Evolutionary conservation across 1,284 basidiomycete species (phyloP).

Genomic region (Coniophora puteana): DNA sequence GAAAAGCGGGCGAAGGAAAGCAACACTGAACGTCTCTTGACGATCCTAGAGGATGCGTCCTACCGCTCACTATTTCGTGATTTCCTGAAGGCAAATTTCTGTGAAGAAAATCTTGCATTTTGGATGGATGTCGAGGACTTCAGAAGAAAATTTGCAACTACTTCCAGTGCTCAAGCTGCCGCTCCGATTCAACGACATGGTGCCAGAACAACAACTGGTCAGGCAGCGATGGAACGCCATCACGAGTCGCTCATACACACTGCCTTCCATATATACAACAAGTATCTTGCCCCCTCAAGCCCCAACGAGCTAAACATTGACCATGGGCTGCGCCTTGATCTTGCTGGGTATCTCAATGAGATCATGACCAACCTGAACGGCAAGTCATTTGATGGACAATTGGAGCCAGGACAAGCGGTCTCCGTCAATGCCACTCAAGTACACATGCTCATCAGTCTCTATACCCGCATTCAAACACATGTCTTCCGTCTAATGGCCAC

Average conservation of each 20-base stretch:
- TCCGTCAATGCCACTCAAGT: conserved; percentile 91
- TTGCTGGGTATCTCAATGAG: conserved; percentile 89
- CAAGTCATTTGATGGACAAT: conserved; percentile 71
- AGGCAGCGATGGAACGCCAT: conserved; percentile 94
- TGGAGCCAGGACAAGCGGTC: conserved; percentile 74
- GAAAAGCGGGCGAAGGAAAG: conserved; percentile 65
- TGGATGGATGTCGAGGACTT: conserved; percentile 98
- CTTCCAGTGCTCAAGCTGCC: conserved; percentile 83
- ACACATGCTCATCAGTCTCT: conserved; percentile 89
- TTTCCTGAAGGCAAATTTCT: conserved; percentile 91
- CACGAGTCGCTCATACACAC: conserved; percentile 94
- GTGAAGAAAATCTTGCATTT: conserved; percentile 97
- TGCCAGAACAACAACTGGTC: conserved; percentile 59
- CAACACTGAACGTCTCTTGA: conserved; percentile 87
- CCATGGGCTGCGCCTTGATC: conserved; percentile 91
- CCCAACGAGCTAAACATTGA: conserved; percentile 98
- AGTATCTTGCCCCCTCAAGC: conserved; percentile 92
- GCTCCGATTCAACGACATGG: conserved; percentile 33
- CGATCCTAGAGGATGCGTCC: conserved; percentile 92
- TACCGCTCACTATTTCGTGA: conserved; percentile 91
- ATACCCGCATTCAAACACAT: conserved; percentile 95
- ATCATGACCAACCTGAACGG: conserved; percentile 76
- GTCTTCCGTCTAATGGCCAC: conserved; percentile 98
- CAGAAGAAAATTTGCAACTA: conserved; percentile 93
- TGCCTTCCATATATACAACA: conserved; percentile 93